Evolutionary conservation across 2,329 filamentous ascomycete species (phyloP).

Genomic region (Dendrostoma leiphaemia): DNA sequence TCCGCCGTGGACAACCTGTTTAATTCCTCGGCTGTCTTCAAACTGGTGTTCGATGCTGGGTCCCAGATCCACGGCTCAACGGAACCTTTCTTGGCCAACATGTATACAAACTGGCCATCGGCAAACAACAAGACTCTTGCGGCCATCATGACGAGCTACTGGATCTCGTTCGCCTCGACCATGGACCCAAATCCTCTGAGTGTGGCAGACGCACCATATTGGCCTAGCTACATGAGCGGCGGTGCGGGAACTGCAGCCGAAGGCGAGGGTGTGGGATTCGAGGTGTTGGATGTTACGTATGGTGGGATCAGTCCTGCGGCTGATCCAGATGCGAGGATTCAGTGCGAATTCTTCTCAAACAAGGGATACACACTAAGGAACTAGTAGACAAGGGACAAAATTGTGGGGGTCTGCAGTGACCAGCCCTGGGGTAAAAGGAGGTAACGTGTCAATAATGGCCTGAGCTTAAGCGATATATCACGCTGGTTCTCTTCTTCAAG

Average conservation of each 20-base stretch:
- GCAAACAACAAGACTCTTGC: conserved; percentile 40
- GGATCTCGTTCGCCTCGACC: conserved; percentile 44
- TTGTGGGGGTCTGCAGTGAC: no score
- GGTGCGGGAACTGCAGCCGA: neutral
- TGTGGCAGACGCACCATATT: conserved; percentile 34
- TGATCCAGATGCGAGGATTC: conserved; percentile 8
- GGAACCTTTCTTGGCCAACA: conserved; percentile 35
- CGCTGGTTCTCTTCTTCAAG: no score
- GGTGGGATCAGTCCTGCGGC: neutral
- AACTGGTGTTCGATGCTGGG: conserved; percentile 26
- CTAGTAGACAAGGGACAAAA: no score
- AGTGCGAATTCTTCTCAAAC: conserved; percentile 13
- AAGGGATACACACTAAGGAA: conserved; percentile 11
- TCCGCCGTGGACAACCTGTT: conserved; percentile 34
- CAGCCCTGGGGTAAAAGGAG: no score
- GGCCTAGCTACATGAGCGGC: conserved; percentile 27
- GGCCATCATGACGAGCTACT: conserved; percentile 46
- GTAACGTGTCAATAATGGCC: no score
- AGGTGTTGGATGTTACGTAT: conserved; percentile 7
- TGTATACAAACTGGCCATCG: conserved; percentile 24
- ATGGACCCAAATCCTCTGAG: conserved; percentile 42
- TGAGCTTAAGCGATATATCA: no score
- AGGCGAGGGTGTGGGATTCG: conserved; percentile 5
- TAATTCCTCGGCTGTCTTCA: conserved; percentile 45
- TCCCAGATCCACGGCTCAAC: conserved; percentile 32